Percentiles rank a stretch among this genome's conserved stretches.
Evolutionary conservation across 2,329 filamentous ascomycete genomes (phyloP).

Genomic region (Talaromyces marneffei): DNA sequence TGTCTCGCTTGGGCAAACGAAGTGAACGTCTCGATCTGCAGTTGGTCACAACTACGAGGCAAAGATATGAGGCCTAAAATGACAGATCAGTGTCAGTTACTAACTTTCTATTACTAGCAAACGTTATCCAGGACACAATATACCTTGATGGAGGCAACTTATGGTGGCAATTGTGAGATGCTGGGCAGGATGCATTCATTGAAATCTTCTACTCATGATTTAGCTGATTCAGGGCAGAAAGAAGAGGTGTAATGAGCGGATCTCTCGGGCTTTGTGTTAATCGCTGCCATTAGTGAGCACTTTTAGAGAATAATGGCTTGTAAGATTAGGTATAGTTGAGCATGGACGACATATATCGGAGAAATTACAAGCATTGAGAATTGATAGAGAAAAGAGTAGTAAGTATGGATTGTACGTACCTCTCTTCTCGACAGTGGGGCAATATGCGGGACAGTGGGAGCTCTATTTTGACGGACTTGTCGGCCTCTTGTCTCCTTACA

Average conservation of each 20-base stretch:
- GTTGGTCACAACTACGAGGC: constrained; percentile 46
- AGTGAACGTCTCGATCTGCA: constrained; percentile 55
- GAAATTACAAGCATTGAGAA: background rate
- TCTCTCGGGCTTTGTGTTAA: no score
- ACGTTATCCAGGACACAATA: constrained; percentile 55
- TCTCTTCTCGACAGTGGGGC: constrained; percentile 4
- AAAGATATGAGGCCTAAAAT: constrained; percentile 12
- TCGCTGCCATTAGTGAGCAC: no score
- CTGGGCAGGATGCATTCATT: background rate
- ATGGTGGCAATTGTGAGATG: constrained; percentile 44
- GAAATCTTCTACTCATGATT: background rate
- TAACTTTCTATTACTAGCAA: constrained; percentile 37
- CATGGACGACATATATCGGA: background rate
- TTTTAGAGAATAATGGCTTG: background rate
- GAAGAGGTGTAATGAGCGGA: no score
- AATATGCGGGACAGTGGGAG: constrained; percentile 5
- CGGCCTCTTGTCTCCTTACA: background rate
- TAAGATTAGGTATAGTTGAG: background rate
- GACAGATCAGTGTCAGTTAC: background rate
- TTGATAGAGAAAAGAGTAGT: background rate
- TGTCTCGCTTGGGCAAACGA: constrained; percentile 33
- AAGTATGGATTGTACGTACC: background rate
- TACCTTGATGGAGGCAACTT: constrained; percentile 61
- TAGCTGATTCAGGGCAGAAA: background rate
- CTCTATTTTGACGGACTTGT: constrained; percentile 6